Percentiles rank a stretch among this genome's conserved stretches.
Evolutionary conservation across 768 basidiomycete species (phyloP).

Genomic region (Tubosaeta sp.): DNA sequence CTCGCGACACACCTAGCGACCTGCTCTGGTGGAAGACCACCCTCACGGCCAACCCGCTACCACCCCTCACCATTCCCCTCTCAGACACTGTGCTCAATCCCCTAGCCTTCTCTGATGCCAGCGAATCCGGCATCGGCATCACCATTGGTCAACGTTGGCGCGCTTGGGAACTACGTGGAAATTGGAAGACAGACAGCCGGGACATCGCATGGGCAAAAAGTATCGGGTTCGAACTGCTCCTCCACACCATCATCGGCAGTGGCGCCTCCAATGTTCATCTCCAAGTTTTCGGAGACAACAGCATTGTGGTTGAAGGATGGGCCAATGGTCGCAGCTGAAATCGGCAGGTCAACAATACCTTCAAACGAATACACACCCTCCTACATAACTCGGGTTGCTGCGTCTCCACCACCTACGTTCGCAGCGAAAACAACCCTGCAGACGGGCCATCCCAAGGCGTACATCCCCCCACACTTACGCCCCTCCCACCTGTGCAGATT

Average conservation of each 20-base stretch:
- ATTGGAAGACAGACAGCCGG: neutral
- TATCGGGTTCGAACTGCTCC: slow-evolving; percentile 4
- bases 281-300: slow-evolving; percentile 12
- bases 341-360: slow-evolving; percentile 4
- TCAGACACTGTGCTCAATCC: neutral
- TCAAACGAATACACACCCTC: slow-evolving; percentile 20
- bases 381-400: slow-evolving; percentile 2
- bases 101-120: neutral
- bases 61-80: neutral
- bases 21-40: neutral
- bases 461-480: neutral
- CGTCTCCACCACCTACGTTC: slow-evolving; percentile 3
- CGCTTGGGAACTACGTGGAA: slow-evolving; percentile 4
- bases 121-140: neutral
- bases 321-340: slow-evolving; percentile 1
- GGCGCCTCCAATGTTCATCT: neutral
- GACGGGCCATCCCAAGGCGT: neutral
- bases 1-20: neutral
- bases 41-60: neutral
- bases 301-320: slow-evolving; percentile 17
- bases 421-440: slow-evolving; percentile 10
- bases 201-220: slow-evolving; percentile 24
- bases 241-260: neutral
- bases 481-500: neutral
- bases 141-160: neutral